These are phyloP conservation scores for Neltuma alba DNA, from an alignment of 306 rosid species.

Conservation along the genomic window DNA sequence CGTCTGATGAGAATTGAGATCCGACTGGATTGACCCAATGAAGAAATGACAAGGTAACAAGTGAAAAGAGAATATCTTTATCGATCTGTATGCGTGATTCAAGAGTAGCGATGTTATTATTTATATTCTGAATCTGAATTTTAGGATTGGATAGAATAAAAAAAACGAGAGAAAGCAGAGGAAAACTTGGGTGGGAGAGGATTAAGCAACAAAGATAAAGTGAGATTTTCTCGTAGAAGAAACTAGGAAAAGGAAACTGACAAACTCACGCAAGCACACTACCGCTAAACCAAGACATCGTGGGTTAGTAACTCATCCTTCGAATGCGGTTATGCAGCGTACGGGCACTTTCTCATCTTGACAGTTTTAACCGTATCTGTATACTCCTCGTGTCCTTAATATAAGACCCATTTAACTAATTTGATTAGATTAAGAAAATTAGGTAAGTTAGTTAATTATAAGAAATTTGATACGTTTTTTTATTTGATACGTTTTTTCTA, in stretches of 20 bases:
- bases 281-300: not conserved
- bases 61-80: conserved; percentile 33
- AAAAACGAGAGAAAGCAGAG: not conserved
- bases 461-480: too few relatives aligned
- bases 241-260: conserved; percentile 25
- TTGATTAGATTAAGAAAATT: too few relatives aligned
- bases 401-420: too few relatives aligned
- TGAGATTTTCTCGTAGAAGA: conserved; percentile 36
- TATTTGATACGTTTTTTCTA: too few relatives aligned
- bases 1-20: not conserved
- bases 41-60: conserved; percentile 5
- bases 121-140: not conserved
- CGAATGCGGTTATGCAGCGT: not conserved
- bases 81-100: conserved; percentile 37
- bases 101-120: conserved; percentile 8
- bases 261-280: conserved; percentile 10
- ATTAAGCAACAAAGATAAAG: conserved; percentile 51
- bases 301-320: not conserved
- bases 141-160: not conserved
- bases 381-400: too few relatives aligned
- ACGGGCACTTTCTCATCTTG: not conserved
- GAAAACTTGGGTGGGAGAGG: conserved; percentile 41
- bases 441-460: too few relatives aligned
- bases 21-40: conserved; percentile 24
- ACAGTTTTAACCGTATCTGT: not conserved